Evolutionary conservation across 345 rosid genomes (phyloP).

Genomic region (Eucalyptus microcorys): DNA sequence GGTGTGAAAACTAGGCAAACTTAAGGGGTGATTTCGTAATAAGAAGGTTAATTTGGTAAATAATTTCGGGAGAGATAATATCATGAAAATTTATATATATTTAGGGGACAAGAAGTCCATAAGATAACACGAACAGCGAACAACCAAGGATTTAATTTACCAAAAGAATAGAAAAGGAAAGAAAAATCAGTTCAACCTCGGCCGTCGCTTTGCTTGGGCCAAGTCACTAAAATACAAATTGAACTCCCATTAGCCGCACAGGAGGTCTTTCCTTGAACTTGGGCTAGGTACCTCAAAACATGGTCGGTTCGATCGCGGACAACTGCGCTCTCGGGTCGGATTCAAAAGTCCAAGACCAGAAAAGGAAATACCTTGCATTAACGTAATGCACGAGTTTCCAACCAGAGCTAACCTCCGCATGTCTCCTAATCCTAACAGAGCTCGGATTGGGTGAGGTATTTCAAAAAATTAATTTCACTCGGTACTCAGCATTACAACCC

Average conservation of each 20-base stretch:
- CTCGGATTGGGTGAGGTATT: background rate
- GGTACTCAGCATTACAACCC: no score
- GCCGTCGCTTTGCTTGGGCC: no score
- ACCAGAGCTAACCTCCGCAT: background rate
- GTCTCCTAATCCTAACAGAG: background rate
- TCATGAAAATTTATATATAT: background rate
- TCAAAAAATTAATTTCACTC: no score
- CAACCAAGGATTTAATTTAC: background rate
- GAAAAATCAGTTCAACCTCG: no score
- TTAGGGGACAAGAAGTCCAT: background rate
- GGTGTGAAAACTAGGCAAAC: background rate
- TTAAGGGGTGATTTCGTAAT: fast-evolving
- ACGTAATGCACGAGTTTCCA: background rate
- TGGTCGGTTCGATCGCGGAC: no score
- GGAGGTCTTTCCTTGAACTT: background rate
- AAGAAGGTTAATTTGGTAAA: no score
- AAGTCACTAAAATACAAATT: no score
- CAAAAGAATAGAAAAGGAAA: no score
- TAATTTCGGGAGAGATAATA: background rate
- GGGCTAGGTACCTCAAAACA: background rate
- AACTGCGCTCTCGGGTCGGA: background rate
- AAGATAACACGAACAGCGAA: background rate
- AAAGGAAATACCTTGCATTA: background rate
- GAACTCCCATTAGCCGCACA: no score
- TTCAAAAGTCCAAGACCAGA: background rate